Evolutionary conservation across 2,329 filamentous ascomycete genomes (phyloP).

Genomic region (Coleophoma crateriformis): DNA sequence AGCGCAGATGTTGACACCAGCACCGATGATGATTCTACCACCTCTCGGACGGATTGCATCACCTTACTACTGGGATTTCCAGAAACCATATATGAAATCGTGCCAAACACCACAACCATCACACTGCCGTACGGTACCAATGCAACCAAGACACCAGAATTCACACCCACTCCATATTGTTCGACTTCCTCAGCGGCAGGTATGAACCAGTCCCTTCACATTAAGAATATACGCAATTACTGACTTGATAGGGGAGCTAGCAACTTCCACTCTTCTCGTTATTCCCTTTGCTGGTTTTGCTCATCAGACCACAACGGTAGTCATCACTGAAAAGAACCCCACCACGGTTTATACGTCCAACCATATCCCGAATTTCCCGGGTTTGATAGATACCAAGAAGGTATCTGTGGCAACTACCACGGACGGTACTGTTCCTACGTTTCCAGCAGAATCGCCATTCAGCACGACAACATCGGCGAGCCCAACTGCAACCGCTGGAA

Average conservation of each 20-base stretch:
- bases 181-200: neutral
- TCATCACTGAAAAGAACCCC: constrained; percentile 19
- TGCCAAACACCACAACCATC: constrained; percentile 20
- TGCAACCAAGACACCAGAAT: constrained; percentile 12
- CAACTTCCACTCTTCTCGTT: neutral
- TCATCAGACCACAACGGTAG: constrained; percentile 8
- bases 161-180: constrained; percentile 16
- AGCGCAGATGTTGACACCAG: too few species aligned
- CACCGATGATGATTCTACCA: neutral
- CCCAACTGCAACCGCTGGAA: neutral
- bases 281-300: neutral
- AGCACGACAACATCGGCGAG: neutral
- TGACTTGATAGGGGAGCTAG: neutral
- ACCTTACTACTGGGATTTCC: constrained; percentile 8
- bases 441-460: neutral
- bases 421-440: neutral
- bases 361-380: constrained; percentile 6
- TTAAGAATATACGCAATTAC: neutral
- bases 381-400: constrained; percentile 1
- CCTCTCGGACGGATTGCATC: constrained; percentile 2
- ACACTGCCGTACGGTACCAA: constrained; percentile 15
- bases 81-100: constrained; percentile 13
- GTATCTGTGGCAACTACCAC: neutral
- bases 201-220: neutral
- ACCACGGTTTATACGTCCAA: constrained; percentile 11